Conservation (phyloP, 1,139 yeast species). For the Debaryomyces udenii region DNA sequence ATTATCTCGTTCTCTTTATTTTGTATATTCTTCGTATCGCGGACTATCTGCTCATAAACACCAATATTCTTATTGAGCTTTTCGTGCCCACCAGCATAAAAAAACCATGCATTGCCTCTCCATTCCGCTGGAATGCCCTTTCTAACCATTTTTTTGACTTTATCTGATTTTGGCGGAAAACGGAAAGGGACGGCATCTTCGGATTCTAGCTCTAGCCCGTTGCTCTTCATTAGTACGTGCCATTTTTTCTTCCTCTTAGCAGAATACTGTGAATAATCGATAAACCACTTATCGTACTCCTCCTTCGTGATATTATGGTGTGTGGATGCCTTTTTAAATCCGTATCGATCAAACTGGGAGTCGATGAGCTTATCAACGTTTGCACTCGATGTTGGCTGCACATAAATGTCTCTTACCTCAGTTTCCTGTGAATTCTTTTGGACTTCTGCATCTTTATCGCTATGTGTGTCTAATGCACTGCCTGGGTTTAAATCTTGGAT, state of each 20-base stretch:
- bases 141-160: slow-evolving; percentile 77
- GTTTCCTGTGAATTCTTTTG: background rate
- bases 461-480: slow-evolving; percentile 3
- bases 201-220: slow-evolving; percentile 55
- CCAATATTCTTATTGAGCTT: slow-evolving; percentile 69
- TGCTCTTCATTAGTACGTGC: slow-evolving; percentile 63
- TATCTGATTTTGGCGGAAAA: slow-evolving; percentile 85
- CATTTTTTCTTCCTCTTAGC: slow-evolving; percentile 73
- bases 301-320: slow-evolving; percentile 47
- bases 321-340: slow-evolving; percentile 70
- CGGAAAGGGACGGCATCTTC: slow-evolving; percentile 45
- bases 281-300: slow-evolving; percentile 79
- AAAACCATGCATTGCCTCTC: slow-evolving; percentile 98
- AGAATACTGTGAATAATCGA: slow-evolving; percentile 62
- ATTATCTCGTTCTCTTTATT: slow-evolving; percentile 87
- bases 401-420: slow-evolving; percentile 1
- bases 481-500: slow-evolving; percentile 1
- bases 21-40: slow-evolving; percentile 51
- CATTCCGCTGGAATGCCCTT: slow-evolving; percentile 96
- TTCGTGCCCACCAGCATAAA: slow-evolving; percentile 90
- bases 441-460: slow-evolving; percentile 1
- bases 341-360: slow-evolving; percentile 72
- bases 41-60: slow-evolving; percentile 67
- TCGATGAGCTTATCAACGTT: slow-evolving; percentile 19
- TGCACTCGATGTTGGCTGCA: slow-evolving; percentile 1